phyloP scores from a whole-genome alignment of 768 basidiomycete species.

The Auricularia auricula-judae region DNA sequence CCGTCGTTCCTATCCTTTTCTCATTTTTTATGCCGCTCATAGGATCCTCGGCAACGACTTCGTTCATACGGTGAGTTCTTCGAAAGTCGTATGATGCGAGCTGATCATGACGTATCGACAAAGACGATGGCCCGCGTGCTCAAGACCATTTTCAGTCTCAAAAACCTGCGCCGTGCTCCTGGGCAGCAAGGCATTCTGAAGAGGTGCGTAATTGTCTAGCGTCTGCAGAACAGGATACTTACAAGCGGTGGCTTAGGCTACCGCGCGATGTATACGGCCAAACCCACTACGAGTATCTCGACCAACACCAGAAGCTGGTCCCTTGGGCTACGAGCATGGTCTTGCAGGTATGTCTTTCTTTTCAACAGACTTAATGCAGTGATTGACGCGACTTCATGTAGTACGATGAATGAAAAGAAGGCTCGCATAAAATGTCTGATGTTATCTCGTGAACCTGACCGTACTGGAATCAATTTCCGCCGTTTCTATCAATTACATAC shows the following conservation, averaged over 20 bases:
- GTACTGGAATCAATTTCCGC: too few relatives aligned
- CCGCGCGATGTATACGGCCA: slow-evolving; percentile 30
- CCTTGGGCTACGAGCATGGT: slow-evolving; percentile 64
- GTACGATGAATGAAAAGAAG: not conserved
- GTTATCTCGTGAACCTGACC: too few relatives aligned
- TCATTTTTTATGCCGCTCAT: not conserved
- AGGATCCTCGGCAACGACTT: not conserved
- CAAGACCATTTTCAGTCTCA: slow-evolving; percentile 18
- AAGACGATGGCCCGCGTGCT: slow-evolving; percentile 24
- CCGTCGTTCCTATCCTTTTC: not conserved
- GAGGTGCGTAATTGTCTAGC: slow-evolving; percentile 14
- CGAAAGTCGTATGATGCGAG: not conserved
- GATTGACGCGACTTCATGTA: not conserved
- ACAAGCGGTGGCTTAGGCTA: not conserved
- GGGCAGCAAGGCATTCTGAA: slow-evolving; percentile 30
- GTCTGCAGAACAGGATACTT: not conserved
- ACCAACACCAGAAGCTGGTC: slow-evolving; percentile 32
- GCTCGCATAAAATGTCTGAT: too few relatives aligned
- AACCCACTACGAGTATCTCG: slow-evolving; percentile 46
- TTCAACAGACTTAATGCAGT: too few relatives aligned
- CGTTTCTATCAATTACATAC: too few relatives aligned
- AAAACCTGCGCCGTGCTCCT: slow-evolving; percentile 27
- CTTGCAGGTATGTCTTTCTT: slow-evolving; percentile 24
- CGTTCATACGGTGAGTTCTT: slow-evolving; percentile 1
- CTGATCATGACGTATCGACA: not conserved